Percentiles rank a stretch among this genome's conserved stretches.
phyloP scores from a whole-genome alignment of 2,329 filamentous ascomycete species.

The Fusarium oligoseptatum region DNA sequence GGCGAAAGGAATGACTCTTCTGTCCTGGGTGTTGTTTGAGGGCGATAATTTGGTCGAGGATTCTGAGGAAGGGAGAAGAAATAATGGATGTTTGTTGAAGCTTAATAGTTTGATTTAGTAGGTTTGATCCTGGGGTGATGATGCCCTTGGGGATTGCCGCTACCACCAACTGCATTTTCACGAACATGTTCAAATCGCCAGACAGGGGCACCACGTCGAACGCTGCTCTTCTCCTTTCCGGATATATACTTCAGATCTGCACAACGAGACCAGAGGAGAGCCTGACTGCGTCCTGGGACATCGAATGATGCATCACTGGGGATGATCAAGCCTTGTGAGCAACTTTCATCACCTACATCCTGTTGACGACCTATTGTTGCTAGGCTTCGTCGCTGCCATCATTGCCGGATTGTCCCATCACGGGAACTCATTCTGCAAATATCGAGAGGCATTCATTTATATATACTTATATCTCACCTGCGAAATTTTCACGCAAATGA shows the following conservation, averaged over 20 bases:
- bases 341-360: neutral
- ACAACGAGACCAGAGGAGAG: rapidly evolving
- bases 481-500: neutral
- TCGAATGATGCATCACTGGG: neutral
- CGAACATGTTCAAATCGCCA: neutral
- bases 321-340: neutral
- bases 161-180: neutral
- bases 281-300: neutral
- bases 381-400: neutral
- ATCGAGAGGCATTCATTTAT: neutral
- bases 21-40: neutral
- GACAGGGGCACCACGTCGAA: neutral
- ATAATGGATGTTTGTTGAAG: neutral
- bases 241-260: neutral
- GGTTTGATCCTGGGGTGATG: neutral
- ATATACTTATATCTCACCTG: neutral
- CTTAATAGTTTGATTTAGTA: too few species aligned
- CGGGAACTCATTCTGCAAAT: neutral
- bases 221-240: neutral
- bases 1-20: neutral
- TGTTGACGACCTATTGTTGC: neutral
- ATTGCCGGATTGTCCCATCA: neutral
- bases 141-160: neutral
- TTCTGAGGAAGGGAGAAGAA: neutral
- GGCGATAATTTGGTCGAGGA: neutral